These are phyloP conservation scores for Knoxdaviesia capensis DNA, from an alignment of 2,329 filamentous ascomycete genomes.

Conservation along the genomic window DNA sequence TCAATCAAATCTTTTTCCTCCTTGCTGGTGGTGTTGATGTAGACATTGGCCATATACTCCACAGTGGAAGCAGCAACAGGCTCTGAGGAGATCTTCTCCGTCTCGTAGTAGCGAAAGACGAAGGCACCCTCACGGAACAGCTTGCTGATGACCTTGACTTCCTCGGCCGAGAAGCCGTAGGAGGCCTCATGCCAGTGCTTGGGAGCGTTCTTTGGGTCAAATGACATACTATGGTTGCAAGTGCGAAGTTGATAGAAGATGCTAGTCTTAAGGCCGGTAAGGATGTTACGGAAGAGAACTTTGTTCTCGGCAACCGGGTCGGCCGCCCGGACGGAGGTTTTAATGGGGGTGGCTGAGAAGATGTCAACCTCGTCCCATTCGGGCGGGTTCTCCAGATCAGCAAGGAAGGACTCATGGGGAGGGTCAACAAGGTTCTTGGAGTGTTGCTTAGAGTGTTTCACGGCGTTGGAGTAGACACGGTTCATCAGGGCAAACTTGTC, in stretches of 20 bases:
- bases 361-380: slow-evolving; percentile 99
- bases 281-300: slow-evolving; percentile 88
- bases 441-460: slow-evolving; percentile 72
- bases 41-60: slow-evolving; percentile 85
- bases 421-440: slow-evolving; percentile 44
- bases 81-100: slow-evolving; percentile 37
- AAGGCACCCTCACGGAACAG: slow-evolving; percentile 91
- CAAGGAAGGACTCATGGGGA: slow-evolving; percentile 58
- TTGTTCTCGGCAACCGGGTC: slow-evolving; percentile 95
- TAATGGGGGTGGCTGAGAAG: slow-evolving; percentile 89
- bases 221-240: slow-evolving; percentile 46
- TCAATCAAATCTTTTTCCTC: slow-evolving; percentile 96
- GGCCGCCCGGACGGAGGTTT: slow-evolving; percentile 37
- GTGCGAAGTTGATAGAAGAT: slow-evolving; percentile 75
- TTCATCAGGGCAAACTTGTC: slow-evolving; percentile 99
- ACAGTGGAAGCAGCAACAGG: slow-evolving; percentile 44
- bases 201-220: slow-evolving; percentile 45
- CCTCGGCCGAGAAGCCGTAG: slow-evolving; percentile 90
- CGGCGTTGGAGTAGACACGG: slow-evolving; percentile 79
- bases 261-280: slow-evolving; percentile 89
- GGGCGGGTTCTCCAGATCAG: slow-evolving; percentile 59
- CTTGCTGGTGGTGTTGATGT: slow-evolving; percentile 81
- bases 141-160: slow-evolving; percentile 90
- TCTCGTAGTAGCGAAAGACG: slow-evolving; percentile 92
- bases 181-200: slow-evolving; percentile 90